Evolutionary conservation across 306 rosid species (phyloP), one percentile per base, ranked within the genome.

Genomic region (Cicer pinnatifidum): DNA sequence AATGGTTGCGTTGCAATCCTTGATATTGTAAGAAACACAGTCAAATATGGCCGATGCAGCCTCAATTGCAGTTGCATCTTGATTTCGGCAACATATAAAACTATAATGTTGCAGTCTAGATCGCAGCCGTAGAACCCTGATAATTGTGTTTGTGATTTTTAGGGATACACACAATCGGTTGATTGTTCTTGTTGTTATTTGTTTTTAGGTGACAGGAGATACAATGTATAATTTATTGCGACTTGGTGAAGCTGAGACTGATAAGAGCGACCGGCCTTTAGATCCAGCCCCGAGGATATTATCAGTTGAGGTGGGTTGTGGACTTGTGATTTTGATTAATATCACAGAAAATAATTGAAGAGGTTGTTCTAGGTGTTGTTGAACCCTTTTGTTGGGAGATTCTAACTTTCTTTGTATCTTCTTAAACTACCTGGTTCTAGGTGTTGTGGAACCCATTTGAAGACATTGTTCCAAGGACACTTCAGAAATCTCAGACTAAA

Each of bases 391-490:
- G 48, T 58, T 35, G 61, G 69, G 67, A 50, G 73, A 75, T 72
- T 51, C 52, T 81, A 77, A 73, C 60, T 15, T 56, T 58, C 70
- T 38, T n/a, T 37, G 48, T 19, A 57, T 76, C 67, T 71, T 73
- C 71, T 69, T 46, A 10, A 72, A 73, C 59, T 61, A 11, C 1
- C 28, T 82, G 59, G 50, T 64, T 80, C 39, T 75, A 91, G 99
- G 95, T 90, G 35, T 75, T 94, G 71, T 91, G 97, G 99, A 94
- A 90, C 77, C 99, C 97, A 40, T 86, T 94, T 66, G 99, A 90
- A 59, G 97, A 94, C 81, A 91, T 94, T 37, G 72, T 89, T 75
- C 93, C 97, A 9, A 89, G 97, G 76, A 89, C 79, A 45, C 80
- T 70, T 72, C 76, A 82, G 67, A 84, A 75, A 71, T 50, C 82